Conservation (phyloP, 1,139 yeast species). For the Kodamaea alishanica region DNA sequence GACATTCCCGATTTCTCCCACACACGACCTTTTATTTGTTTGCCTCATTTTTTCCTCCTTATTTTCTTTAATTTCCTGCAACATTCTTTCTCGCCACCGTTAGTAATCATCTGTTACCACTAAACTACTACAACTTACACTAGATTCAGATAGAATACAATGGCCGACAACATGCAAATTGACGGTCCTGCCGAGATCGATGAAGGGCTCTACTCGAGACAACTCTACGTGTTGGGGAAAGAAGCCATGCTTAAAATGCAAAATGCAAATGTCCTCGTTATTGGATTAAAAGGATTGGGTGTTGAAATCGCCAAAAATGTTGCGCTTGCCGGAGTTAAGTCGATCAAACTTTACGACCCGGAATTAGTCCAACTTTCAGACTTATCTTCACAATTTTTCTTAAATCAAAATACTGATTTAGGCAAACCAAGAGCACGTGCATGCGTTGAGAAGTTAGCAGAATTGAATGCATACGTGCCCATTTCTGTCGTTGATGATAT, state of each 20-base stretch:
- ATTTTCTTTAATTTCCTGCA: not conserved
- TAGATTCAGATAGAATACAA: slow-evolving; percentile 8
- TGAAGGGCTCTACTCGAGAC: slow-evolving; percentile 93
- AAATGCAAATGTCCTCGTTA: slow-evolving; percentile 77
- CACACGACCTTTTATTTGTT: too few relatives aligned
- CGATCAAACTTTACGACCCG: slow-evolving; percentile 85
- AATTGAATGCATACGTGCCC: slow-evolving; percentile 88
- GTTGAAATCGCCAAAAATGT: slow-evolving; percentile 95
- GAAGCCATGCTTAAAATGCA: slow-evolving; percentile 99
- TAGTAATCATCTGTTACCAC: not conserved
- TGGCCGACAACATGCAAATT: slow-evolving; percentile 49
- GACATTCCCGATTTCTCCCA: too few relatives aligned
- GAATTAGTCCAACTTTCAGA: slow-evolving; percentile 62
- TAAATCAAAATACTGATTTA: slow-evolving; percentile 56
- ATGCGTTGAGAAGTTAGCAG: slow-evolving; percentile 64
- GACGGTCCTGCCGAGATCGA: slow-evolving; percentile 67
- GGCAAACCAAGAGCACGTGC: slow-evolving; percentile 78
- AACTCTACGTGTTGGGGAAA: slow-evolving; percentile 86
- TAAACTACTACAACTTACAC: not conserved
- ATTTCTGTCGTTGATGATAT: slow-evolving; percentile 62
- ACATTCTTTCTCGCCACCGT: not conserved
- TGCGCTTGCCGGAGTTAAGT: slow-evolving; percentile 95
- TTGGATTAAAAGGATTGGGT: slow-evolving; percentile 90
- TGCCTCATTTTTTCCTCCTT: too few relatives aligned
- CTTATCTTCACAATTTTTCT: slow-evolving; percentile 85